Evolutionary conservation across 2,329 filamentous ascomycete species (phyloP), one percentile per base, ranked within the genome.

Genomic region (Pseudogymnoascus sp.): DNA sequence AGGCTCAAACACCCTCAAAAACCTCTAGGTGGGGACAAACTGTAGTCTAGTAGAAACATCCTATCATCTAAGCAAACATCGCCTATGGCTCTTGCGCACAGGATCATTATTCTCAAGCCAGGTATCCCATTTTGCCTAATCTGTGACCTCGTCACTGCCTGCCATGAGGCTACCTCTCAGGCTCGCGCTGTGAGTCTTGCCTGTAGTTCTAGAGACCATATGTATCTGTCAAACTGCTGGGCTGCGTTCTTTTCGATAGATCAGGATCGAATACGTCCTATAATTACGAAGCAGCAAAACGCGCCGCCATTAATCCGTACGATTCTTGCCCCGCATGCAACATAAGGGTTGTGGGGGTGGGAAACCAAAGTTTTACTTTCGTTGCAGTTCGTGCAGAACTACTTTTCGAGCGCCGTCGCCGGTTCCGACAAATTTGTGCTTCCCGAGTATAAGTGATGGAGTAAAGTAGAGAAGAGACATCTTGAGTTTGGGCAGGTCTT

Each of bases 141-240:
- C 57, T 79, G 71, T 62, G 77, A 79, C 60, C 72, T 81, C 2
- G 73, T 81, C 13, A 74, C 80, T 10, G 77, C 75, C 19, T 75
- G 74, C 59, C 78, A 80, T 61, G 78, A 78, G 1, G 67, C 75
- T 9, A 75, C 71, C 1, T 80, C 78, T 2, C 69, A 73, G 38
- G 79, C 76, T 23, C 71, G 78, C 45, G 74, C 75, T 2, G 70
- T 79, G 7, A 75, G 73, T 12, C 67, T 79, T 8, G 70, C 67
- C 7, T 74, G 73, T 58, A 70, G 69, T 35, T 68, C 73, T 1
- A 70, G 72, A 52, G 72, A 76, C 57, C 65, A 77, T 60, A 67
- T 77, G 23, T 33, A 64, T 1, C 66, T 73, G 0, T 64, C 68
- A 6, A 74, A 76, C 62, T 64, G 58, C 61, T 79, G 75, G 74